Conservation (phyloP, 805 yeast species). For the Naumovozyma dairenensis region DNA sequence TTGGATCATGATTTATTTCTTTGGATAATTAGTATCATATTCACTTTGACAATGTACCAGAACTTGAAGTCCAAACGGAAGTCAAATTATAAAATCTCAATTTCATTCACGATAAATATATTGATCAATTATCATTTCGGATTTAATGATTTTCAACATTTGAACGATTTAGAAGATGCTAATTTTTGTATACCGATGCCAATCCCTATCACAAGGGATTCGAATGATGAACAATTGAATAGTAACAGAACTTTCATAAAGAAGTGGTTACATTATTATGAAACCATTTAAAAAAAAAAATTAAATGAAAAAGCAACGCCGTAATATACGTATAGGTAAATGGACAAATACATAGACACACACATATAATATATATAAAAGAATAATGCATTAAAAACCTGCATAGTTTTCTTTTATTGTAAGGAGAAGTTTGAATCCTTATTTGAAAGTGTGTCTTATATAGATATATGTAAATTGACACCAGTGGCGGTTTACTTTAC, state of each 20-base stretch:
- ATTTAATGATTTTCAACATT: conserved; percentile 28
- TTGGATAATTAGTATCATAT: conserved; percentile 27
- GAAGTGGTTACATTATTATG: conserved; percentile 25
- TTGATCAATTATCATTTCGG: conserved; percentile 43
- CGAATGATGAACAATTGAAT: conserved; percentile 8
- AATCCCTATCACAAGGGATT: conserved; percentile 5
- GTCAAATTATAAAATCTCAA: conserved; percentile 32
- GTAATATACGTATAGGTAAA: too few species aligned
- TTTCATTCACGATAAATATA: conserved; percentile 34
- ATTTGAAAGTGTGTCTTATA: too few species aligned
- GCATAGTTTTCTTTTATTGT: too few species aligned
- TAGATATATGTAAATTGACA: too few species aligned
- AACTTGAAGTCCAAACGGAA: not conserved
- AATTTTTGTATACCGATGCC: conserved; percentile 18
- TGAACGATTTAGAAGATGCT: conserved; percentile 16
- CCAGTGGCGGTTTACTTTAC: too few species aligned
- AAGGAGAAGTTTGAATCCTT: too few species aligned
- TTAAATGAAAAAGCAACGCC: too few species aligned
- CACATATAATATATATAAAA: too few species aligned
- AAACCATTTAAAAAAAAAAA: too few species aligned
- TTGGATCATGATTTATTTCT: conserved; percentile 24
- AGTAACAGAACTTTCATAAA: conserved; percentile 13
- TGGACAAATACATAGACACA: too few species aligned
- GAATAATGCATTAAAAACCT: too few species aligned
- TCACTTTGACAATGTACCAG: conserved; percentile 4